Evolutionary conservation across 495 filamentous ascomycete genomes (phyloP).

Genomic region (Xylaria scruposa): DNA sequence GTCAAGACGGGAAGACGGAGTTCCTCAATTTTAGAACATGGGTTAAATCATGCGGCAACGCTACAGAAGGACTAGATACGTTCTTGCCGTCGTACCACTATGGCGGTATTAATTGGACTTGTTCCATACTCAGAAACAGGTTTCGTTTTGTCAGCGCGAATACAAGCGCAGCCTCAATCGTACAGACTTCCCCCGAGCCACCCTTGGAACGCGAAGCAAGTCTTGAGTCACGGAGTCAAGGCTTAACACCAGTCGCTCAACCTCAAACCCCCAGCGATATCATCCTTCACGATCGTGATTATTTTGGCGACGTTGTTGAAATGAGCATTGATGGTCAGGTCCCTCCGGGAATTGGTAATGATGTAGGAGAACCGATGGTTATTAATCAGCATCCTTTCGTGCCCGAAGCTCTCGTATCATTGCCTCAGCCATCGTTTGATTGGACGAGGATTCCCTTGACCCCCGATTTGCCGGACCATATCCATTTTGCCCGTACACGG

Average conservation of each 20-base stretch:
- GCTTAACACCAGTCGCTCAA: conserved; percentile 36
- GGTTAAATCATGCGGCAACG: conserved; percentile 58
- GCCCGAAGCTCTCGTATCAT: conserved; percentile 32
- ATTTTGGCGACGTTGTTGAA: conserved; percentile 45
- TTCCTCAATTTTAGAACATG: conserved; percentile 68
- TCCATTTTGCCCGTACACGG: conserved; percentile 67
- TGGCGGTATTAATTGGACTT: conserved; percentile 66
- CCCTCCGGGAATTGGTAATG: conserved; percentile 31
- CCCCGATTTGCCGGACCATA: conserved; percentile 63
- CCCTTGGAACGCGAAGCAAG: conserved; percentile 35
- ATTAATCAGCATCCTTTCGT: conserved; percentile 38
- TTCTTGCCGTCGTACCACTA: conserved; percentile 58
- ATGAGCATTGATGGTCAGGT: conserved; percentile 27
- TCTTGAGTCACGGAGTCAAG: conserved; percentile 34
- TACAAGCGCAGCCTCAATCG: conserved; percentile 35
- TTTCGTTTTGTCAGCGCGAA: conserved; percentile 66
- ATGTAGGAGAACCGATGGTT: conserved; percentile 24
- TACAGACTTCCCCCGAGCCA: conserved; percentile 46
- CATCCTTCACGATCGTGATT: conserved; percentile 40
- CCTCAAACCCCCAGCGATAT: conserved; percentile 39
- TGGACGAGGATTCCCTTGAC: conserved; percentile 70
- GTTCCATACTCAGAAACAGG: conserved; percentile 65
- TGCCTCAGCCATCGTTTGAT: conserved; percentile 61
- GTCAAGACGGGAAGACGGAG: conserved; percentile 44
- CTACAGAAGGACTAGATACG: conserved; percentile 54